Evolutionary conservation across 768 basidiomycete genomes (phyloP).

Genomic region (Lactarius akahatsu): DNA sequence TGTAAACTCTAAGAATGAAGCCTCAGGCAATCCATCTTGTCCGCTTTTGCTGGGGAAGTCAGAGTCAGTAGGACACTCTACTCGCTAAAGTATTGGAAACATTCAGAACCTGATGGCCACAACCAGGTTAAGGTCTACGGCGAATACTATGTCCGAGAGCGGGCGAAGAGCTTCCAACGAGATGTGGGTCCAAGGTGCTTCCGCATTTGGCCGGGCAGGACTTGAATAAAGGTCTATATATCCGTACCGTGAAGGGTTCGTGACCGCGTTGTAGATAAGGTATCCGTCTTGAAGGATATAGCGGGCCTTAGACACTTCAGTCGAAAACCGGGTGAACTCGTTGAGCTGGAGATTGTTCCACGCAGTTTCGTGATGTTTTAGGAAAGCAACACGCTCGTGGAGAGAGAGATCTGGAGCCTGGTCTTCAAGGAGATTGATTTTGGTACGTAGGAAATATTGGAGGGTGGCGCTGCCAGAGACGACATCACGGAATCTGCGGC

Average conservation of each 20-base stretch:
- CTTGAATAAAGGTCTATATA: constrained; percentile 15
- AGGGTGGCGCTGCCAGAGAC: background rate
- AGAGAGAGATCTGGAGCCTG: background rate
- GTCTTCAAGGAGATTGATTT: constrained; percentile 3
- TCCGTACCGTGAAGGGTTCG: background rate
- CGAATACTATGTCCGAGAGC: constrained; percentile 4
- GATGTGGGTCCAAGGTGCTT: constrained; percentile 11
- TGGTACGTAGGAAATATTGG: constrained; percentile 1
- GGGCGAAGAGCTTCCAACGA: background rate
- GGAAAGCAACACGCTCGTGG: constrained; percentile 1
- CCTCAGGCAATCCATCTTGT: background rate
- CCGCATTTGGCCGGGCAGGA: background rate
- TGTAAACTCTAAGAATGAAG: constrained; percentile 12
- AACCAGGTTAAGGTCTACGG: constrained; percentile 17
- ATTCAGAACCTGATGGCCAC: constrained; percentile 9
- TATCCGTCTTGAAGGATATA: constrained; percentile 6
- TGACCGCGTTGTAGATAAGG: constrained; percentile 1
- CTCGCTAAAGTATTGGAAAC: background rate
- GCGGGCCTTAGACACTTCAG: background rate
- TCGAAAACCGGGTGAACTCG: background rate
- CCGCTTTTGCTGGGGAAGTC: background rate
- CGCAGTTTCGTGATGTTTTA: background rate
- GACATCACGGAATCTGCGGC: background rate
- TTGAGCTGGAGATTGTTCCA: background rate
- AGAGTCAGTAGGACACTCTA: background rate